Evolutionary conservation across 2,329 filamentous ascomycete species (phyloP).

Genomic region (Teratosphaeria epicoccoides): DNA sequence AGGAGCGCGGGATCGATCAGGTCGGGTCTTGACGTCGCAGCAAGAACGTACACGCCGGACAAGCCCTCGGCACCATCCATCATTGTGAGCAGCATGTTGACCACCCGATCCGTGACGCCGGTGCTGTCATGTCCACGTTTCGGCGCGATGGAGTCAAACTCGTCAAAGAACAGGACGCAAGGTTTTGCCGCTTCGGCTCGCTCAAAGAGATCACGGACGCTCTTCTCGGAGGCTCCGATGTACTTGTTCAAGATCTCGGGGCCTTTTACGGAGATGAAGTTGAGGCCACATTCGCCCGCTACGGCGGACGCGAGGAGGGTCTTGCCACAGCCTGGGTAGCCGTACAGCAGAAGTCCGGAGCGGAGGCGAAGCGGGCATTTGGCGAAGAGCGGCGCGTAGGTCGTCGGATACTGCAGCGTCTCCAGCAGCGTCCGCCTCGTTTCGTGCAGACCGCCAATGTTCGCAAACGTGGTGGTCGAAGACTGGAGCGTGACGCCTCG

Average conservation of each 20-base stretch:
- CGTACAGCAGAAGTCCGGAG: constrained; percentile 85
- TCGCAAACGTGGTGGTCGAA: constrained; percentile 82
- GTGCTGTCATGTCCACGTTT: constrained; percentile 96
- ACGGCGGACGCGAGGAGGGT: constrained; percentile 91
- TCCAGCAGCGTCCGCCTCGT: constrained; percentile 88
- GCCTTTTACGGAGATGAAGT: constrained; percentile 97
- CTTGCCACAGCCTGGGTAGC: constrained; percentile 92
- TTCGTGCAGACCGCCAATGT: constrained; percentile 76
- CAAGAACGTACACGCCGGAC: constrained; percentile 89
- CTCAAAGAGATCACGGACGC: constrained; percentile 88
- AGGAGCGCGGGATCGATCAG: constrained; percentile 90
- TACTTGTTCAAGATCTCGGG: constrained; percentile 99
- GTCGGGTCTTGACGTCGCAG: constrained; percentile 86
- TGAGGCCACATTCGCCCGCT: constrained; percentile 93
- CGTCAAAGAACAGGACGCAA: constrained; percentile 95
- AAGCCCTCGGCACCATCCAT: constrained; percentile 98
- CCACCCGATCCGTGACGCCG: constrained; percentile 94
- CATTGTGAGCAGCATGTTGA: constrained; percentile 95
- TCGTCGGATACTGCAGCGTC: constrained; percentile 92
- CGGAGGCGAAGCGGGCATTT: constrained; percentile 90
- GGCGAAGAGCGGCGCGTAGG: constrained; percentile 94
- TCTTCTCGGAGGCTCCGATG: constrained; percentile 95
- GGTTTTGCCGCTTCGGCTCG: constrained; percentile 81
- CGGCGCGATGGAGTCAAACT: constrained; percentile 95
- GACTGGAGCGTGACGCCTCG: constrained; percentile 90